Evolutionary conservation across 176 grass and related monocot genomes (phyloP), one percentile per base, ranked within the genome.

Genomic region (Eleusine coracana): DNA sequence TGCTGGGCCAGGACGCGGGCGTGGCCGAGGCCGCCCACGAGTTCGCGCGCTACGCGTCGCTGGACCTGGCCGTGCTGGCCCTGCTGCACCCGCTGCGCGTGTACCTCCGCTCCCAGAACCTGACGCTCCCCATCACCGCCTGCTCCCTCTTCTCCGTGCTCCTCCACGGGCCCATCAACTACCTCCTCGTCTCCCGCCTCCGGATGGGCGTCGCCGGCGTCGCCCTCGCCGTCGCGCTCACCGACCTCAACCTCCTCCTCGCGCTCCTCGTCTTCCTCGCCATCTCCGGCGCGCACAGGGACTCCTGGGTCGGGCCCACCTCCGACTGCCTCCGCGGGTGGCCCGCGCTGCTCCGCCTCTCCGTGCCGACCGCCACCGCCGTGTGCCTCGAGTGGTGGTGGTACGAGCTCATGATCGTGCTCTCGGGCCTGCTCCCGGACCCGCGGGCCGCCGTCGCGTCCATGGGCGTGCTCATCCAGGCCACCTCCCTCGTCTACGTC

Each of bases 331-430:
- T 99, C 73, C 78, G 81, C 0, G 97, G 91, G 2, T 99, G 93
- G 93, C 82, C 91, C 25, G 70, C 74, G 20, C 71, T 99, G 66
- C 87, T 99, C 58, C 84, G 82, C 7, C 97, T 99, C 31, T 89
- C 97, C 27, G 81, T 93, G 0, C 97, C 97, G 15, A 94, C 97
- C 3, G 94, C 93, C 29, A 86, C 78, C 10, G 94, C 97, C 8
- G 97, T 99, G 0, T 99, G 97, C 83, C 86, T 99, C 44, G 97
- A 99, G 66, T 99, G 97, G 97, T 99, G 97, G 97, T 99, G 97
- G 97, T 99, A 99, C 79, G 97, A 99, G 81, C 80, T 99, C 79
- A 99, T 99, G 93, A 99, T 99, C 73, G 87, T 99, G 85, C 87
- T 96, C 14, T 96, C 93, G 45, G 97, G 97, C 3, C 89, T 99